Percentiles rank a stretch among this genome's conserved stretches.
Conservation (phyloP, 2,329 filamentous ascomycete genomes). For the Fusarium sp. region DNA sequence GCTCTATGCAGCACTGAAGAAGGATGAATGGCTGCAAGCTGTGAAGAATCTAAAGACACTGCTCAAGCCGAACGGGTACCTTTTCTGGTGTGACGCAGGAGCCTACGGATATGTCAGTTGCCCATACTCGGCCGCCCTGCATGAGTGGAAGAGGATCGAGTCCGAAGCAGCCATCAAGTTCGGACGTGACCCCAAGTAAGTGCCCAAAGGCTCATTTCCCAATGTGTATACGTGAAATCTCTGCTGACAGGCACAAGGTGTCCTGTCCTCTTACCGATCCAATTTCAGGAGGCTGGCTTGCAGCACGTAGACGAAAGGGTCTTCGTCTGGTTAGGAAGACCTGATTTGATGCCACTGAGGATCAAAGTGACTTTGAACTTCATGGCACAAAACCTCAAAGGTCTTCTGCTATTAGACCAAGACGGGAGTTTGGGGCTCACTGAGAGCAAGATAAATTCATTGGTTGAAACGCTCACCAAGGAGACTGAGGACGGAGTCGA, state of each 20-base stretch:
- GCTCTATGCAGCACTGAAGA: not conserved
- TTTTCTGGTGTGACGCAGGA: not conserved
- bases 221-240: rapidly evolving
- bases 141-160: not conserved
- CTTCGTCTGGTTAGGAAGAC: not conserved
- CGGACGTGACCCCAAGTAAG: not conserved
- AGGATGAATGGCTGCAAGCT: not conserved
- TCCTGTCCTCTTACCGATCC: not conserved
- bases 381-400: rapidly evolving
- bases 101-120: not conserved
- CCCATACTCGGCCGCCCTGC: not conserved
- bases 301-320: not conserved
- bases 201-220: not conserved
- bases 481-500: rapidly evolving
- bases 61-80: not conserved
- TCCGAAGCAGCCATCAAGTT: not conserved
- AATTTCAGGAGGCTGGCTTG: rapidly evolving
- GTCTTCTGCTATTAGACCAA: not conserved
- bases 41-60: not conserved
- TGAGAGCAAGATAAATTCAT: rapidly evolving
- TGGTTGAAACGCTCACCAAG: not conserved
- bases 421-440: rapidly evolving
- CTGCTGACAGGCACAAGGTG: rapidly evolving
- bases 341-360: rapidly evolving
- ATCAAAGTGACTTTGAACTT: not conserved